phyloP scores from a whole-genome alignment of 371 early-diverging fungal genomes.

The Zancudomyces culisetae region DNA sequence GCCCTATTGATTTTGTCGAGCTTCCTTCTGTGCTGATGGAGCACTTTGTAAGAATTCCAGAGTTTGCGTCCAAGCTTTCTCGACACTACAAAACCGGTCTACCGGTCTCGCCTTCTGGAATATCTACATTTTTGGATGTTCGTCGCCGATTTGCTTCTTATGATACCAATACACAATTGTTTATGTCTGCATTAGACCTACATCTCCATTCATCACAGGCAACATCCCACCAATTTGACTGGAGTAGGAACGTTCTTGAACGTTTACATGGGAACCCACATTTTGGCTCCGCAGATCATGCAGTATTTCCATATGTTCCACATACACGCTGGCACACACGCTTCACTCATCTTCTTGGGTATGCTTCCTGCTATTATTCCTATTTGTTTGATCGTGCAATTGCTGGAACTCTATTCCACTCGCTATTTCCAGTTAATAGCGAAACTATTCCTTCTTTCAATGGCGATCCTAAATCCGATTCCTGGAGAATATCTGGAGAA shows the following conservation, averaged over 20 bases:
- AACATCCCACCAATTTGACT: conserved; percentile 6
- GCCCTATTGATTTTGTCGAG: conserved; percentile 89
- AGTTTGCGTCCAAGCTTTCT: conserved; percentile 46
- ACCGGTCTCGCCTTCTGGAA: conserved; percentile 26
- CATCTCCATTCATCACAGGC: conserved; percentile 21
- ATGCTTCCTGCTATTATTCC: conserved; percentile 84
- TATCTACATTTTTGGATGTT: conserved; percentile 30
- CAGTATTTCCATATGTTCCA: conserved; percentile 15
- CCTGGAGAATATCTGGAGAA: conserved; percentile 24
- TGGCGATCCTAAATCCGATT: conserved; percentile 22
- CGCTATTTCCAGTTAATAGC: conserved; percentile 40
- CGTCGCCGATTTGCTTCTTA: conserved; percentile 37
- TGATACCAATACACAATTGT: conserved; percentile 70
- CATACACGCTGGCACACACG: conserved; percentile 75
- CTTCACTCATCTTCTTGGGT: conserved; percentile 77
- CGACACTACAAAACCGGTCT: conserved; percentile 41
- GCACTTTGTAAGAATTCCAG: conserved; percentile 56
- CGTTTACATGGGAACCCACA: background rate
- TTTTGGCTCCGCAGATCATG: background rate
- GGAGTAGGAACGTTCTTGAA: conserved; percentile 4
- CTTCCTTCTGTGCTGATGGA: conserved; percentile 91
- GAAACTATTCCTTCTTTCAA: too few species aligned
- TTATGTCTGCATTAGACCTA: conserved; percentile 79
- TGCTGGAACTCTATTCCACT: conserved; percentile 56
- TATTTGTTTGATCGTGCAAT: conserved; percentile 77